These are phyloP conservation scores for Inga oerstediana DNA, from an alignment of 306 rosid species.

Conservation along the genomic window DNA sequence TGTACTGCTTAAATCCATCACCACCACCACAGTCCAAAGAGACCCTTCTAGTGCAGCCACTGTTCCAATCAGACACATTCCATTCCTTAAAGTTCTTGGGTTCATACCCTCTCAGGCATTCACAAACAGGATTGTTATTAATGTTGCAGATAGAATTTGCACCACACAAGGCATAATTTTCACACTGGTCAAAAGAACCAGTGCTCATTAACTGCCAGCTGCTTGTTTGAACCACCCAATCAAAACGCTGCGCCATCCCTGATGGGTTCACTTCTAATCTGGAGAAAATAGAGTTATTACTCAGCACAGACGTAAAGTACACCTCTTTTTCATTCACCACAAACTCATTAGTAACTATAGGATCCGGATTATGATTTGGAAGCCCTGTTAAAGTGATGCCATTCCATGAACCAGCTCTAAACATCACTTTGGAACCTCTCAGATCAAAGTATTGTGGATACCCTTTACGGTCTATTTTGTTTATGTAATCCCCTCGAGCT, in stretches of 20 bases:
- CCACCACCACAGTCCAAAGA: not conserved
- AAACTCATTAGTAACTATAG: not conserved
- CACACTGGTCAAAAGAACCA: constrained; percentile 15
- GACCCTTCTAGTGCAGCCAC: not conserved
- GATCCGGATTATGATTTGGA: not conserved
- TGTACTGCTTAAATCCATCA: constrained; percentile 7
- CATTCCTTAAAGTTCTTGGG: constrained; percentile 18
- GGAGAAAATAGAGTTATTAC: constrained; percentile 6
- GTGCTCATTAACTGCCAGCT: constrained; percentile 9
- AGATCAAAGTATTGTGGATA: not conserved
- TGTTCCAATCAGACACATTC: constrained; percentile 20
- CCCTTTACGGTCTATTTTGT: not conserved
- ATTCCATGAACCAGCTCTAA: constrained; percentile 26
- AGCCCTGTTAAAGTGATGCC: constrained; percentile 15
- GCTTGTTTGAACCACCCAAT: constrained; percentile 19
- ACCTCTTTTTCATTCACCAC: constrained; percentile 22
- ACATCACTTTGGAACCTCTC: not conserved
- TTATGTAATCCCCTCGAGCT: not conserved
- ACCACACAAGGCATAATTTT: not conserved
- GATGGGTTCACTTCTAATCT: constrained; percentile 1
- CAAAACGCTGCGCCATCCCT: constrained; percentile 21
- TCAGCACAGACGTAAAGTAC: not conserved
- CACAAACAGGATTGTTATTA: not conserved
- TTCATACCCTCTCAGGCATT: constrained; percentile 12
- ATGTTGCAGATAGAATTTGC: not conserved